Conservation (phyloP, 495 filamentous ascomycete genomes). For the Schizothecium vesticola region DNA sequence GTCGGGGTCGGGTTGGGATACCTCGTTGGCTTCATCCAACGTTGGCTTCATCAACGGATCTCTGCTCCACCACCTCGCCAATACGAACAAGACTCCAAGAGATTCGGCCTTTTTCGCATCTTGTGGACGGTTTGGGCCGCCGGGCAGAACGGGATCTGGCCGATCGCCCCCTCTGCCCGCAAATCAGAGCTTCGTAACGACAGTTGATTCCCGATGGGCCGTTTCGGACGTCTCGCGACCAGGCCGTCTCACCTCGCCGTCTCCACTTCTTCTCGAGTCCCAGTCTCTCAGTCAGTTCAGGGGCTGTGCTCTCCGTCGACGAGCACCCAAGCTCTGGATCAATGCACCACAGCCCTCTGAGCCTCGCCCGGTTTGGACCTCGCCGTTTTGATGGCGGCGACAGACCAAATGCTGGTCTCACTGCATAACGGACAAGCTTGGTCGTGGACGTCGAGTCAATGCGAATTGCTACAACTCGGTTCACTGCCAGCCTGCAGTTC, state of each 20-base stretch:
- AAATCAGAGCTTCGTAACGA: not conserved
- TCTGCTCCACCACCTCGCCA: not conserved
- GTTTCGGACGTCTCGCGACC: not conserved
- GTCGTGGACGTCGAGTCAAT: not conserved
- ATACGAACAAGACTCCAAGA: not conserved
- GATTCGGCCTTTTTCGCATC: not conserved
- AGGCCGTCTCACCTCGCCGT: not conserved
- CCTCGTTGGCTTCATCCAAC: not conserved
- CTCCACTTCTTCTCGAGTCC: not conserved
- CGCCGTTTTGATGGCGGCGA: not conserved
- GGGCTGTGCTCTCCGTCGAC: not conserved
- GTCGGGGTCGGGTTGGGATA: too few relatives aligned
- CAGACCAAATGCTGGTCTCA: not conserved
- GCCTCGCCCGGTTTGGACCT: not conserved
- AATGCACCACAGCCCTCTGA: not conserved
- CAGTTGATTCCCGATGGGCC: not conserved
- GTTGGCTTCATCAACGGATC: not conserved
- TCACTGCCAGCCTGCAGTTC: not conserved
- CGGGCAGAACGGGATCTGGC: not conserved
- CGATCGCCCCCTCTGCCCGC: not conserved
- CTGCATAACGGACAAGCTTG: not conserved
- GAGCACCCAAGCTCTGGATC: not conserved
- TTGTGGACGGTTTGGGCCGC: not conserved
- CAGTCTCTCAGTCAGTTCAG: not conserved
- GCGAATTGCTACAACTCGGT: not conserved